Evolutionary conservation across 257 asterid genomes (phyloP), one percentile per base, ranked within the genome.

Genomic region (Linaria vulgaris): DNA sequence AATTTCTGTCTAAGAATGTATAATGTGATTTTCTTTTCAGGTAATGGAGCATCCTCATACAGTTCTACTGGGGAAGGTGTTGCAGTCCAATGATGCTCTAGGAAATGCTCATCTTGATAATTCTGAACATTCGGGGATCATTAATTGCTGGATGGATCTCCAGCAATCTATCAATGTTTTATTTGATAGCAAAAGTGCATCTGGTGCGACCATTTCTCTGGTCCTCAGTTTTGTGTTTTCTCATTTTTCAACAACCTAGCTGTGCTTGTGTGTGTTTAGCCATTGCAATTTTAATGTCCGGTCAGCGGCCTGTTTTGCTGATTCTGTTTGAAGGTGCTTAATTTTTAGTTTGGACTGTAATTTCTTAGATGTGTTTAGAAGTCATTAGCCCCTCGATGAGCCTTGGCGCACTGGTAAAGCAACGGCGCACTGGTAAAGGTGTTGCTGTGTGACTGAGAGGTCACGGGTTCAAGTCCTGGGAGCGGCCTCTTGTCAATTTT

Each of bases 21-120:
- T 56, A 38, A 11, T 48, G 24, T 66, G 25, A 9, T 45, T 61
- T 62, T 69, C 43, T 17, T 57, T 72, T 70, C 86, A 92, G 99
- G 83, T 87, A 68, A 83, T 85, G 97, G 95, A 89, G 72, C 99
- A 92, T 73, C 88, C 95, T 48, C 97, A 82, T 56, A 92, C 99
- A 24, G 53, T 76, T 82, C 75, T 87, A 67, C 63, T 92, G 75
- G 91, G 91, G 67, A 89, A 85, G 79, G 85, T 92, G 66, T 70
- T 92, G 64, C 88, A 80, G 81, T 83, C 94, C 62, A 89, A 87
- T 73, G 75, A 85, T 65, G 91, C 95, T 54, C 67, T 92, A 74
- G 83, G 85, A 74, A 87, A 82, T 68, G 88, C 96, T 67, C 85
- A 77, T 67, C 63, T 30, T 47, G 79, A 80, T 70, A 72, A 61